Evolutionary conservation across 1,284 basidiomycete genomes (phyloP), one percentile per base, ranked within the genome.

Genomic region (Papiliotrema laurentii): DNA sequence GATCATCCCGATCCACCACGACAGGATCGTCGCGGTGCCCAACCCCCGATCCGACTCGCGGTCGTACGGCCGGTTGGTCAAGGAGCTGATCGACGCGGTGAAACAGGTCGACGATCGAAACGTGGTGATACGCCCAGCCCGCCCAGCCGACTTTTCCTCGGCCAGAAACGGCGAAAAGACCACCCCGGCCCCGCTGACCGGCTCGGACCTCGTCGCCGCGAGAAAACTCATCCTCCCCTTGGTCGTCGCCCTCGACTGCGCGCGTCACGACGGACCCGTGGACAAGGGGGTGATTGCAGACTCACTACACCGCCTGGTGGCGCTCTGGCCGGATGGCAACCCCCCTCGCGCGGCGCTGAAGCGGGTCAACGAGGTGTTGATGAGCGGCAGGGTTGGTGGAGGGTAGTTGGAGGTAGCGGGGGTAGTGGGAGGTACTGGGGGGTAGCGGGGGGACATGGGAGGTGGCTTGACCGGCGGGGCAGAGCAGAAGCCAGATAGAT

Each of bases 271-370:
- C 13, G 26, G 27, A 10, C 9, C 22, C n/a, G 35, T 36, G 7
- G 58, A 56, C 37, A 69, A 71, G 45, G 43, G 25, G 0, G 47
- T 43, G 2, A 59, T 68, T 11, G 63, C 69, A 0, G 49, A 53
- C 25, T 45, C 53, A 16, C 54, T 74, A 9, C 69, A 73, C 43
- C 43, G 45, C 34, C 56, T 74, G 16, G 60, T 73, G 5, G 49
- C 68, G 2, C 57, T 64, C 1, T 68, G 72, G 66, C 71, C 69
- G 0, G 66, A 71, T 47, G 68, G 66, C 4, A 74, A 74, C 47
- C 70, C 70, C 1, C 64, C 69, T 18, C 51, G 71, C 14, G 64
- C 66, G 0, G 68, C 67, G 1, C 44, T 74, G 43, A 72, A 69
- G 51, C 42, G 71, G 28, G 60, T 72, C 43, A 74, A 74, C 52